Evolutionary conservation across 805 yeast genomes (phyloP).

Genomic region (Scheffersomyces ergatensis): DNA sequence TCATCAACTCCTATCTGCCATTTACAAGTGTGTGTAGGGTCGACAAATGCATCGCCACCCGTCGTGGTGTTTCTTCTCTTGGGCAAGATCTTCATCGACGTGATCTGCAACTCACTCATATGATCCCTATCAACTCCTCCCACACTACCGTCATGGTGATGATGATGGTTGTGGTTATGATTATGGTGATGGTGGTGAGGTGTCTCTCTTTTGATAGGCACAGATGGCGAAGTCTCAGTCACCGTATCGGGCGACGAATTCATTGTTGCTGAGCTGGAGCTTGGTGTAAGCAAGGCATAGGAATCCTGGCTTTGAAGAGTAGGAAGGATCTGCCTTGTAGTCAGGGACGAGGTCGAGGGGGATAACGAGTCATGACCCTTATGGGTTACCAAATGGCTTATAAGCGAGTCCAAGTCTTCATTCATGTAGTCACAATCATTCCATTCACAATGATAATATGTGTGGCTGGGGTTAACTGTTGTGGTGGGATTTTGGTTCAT

Average conservation of each 20-base stretch:
- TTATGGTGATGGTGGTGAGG: too few species aligned
- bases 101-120: conserved; percentile 22
- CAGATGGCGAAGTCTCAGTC: not conserved
- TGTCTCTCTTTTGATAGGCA: not conserved
- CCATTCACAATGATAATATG: conserved; percentile 67
- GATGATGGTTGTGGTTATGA: too few species aligned
- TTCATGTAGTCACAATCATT: conserved; percentile 61
- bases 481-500: conserved; percentile 1
- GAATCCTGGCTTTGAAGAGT: not conserved
- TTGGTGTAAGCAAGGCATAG: not conserved
- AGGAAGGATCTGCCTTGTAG: conserved; percentile 3
- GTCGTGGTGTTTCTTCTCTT: conserved; percentile 10
- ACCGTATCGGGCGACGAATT: conserved; percentile 7
- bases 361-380: conserved; percentile 8
- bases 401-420: conserved; percentile 48
- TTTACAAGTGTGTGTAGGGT: conserved; percentile 41
- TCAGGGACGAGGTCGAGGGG: too few species aligned
- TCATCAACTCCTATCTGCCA: conserved; percentile 36
- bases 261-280: conserved; percentile 4
- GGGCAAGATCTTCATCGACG: conserved; percentile 32
- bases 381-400: conserved; percentile 50
- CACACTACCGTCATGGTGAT: not conserved
- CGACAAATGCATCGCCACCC: conserved; percentile 12
- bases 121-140: not conserved
- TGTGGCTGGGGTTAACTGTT: not conserved